A percentile compares a stretch with the other conserved stretches of the same genome.
phyloP scores from a whole-genome alignment of 495 filamentous ascomycete species.

The Annulohypoxylon maeteangense region DNA sequence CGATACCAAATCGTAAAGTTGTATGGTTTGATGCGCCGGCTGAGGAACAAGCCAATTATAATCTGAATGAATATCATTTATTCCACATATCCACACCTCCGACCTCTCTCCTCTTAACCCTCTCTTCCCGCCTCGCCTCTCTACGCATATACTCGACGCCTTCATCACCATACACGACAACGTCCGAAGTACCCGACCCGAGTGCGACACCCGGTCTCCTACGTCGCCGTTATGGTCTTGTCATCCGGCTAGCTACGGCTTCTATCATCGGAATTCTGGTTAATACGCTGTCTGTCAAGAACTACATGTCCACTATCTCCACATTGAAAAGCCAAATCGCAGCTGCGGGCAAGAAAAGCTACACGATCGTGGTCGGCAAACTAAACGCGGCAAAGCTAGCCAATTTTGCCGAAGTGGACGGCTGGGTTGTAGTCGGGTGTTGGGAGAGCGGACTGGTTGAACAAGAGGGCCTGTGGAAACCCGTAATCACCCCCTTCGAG shows the following conservation, averaged over 20 bases:
- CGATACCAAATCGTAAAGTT: slow-evolving; percentile 82
- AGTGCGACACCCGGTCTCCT: slow-evolving; percentile 63
- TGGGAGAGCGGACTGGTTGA: slow-evolving; percentile 95
- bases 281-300: slow-evolving; percentile 90
- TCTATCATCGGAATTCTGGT: slow-evolving; percentile 92
- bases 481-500: slow-evolving; percentile 93
- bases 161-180: slow-evolving; percentile 58
- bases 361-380: slow-evolving; percentile 96
- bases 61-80: slow-evolving; percentile 75
- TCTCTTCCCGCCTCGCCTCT: slow-evolving; percentile 80
- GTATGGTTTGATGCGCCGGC: slow-evolving; percentile 4
- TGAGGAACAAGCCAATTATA: slow-evolving; percentile 33
- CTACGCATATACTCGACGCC: slow-evolving; percentile 80
- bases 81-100: slow-evolving; percentile 93
- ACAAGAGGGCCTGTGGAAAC: slow-evolving; percentile 80
- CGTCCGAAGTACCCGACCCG: slow-evolving; percentile 53
- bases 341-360: slow-evolving; percentile 87
- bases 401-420: slow-evolving; percentile 94
- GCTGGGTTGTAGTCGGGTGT: slow-evolving; percentile 97
- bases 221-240: slow-evolving; percentile 85
- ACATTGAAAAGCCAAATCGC: slow-evolving; percentile 75
- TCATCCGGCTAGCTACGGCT: slow-evolving; percentile 82
- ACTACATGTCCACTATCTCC: slow-evolving; percentile 84
- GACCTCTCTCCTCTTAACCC: slow-evolving; percentile 83
- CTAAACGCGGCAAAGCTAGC: slow-evolving; percentile 95